phyloP scores from a whole-genome alignment of 108 stramenopile species.

The Discostella pseudostelligera region DNA sequence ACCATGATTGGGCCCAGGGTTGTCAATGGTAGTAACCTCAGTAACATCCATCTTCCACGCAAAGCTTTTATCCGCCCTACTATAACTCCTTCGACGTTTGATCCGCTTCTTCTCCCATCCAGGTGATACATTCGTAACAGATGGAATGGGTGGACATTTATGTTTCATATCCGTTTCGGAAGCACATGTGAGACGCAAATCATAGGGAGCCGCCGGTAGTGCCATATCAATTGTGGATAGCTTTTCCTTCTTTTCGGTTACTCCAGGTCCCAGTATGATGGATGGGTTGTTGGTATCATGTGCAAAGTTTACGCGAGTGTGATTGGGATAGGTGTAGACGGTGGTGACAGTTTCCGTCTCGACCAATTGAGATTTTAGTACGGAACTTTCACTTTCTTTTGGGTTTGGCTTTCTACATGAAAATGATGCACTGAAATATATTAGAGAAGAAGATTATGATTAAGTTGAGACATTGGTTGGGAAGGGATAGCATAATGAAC shows the following conservation, averaged over 20 bases:
- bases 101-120: conserved; percentile 69
- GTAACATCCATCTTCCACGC: conserved; percentile 90
- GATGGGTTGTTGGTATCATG: conserved; percentile 30
- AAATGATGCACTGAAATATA: conserved; percentile 47
- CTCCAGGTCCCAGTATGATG: conserved; percentile 38
- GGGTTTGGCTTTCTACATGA: conserved; percentile 33
- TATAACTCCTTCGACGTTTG: conserved; percentile 82
- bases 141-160: conserved; percentile 35
- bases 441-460: too few species aligned
- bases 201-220: conserved; percentile 78
- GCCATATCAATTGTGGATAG: conserved; percentile 61
- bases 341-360: conserved; percentile 73
- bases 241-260: conserved; percentile 81
- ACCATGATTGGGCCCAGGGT: conserved; percentile 4
- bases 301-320: conserved; percentile 64
- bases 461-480: too few species aligned
- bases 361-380: conserved; percentile 54
- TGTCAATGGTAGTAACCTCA: conserved; percentile 66
- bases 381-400: conserved; percentile 36
- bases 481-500: too few species aligned
- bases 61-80: conserved; percentile 65
- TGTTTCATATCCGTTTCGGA: conserved; percentile 65
- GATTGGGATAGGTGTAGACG: conserved; percentile 65
- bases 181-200: conserved; percentile 66
- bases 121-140: conserved; percentile 7